Base-by-base conservation (phyloP, 495 filamentous ascomycete genomes). In the Penicillium subrubescens region DNA sequence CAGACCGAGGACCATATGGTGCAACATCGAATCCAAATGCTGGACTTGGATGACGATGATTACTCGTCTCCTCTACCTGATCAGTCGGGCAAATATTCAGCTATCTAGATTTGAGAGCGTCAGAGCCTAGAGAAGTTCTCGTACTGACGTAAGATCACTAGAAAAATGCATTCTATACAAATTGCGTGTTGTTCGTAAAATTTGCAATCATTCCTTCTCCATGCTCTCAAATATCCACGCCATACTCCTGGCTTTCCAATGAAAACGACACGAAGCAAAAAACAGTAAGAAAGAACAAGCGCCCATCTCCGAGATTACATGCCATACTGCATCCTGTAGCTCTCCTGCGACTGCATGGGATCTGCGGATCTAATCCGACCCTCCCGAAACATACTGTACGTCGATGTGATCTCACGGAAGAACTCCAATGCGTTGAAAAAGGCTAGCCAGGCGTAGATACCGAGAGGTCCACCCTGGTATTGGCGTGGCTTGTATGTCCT, bases 1-100 rank as follows among this genome's bases (percentile, higher is more conserved):
- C 84, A 86, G 77, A 83, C 87, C 1, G 77, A 86, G 61, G 85
- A 87, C 73, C 79, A 71, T 62, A 71, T 74, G 75, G 75, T 73
- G 64, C 56, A 61, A 17, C 72, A 71, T 31, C 71, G 73, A 21
- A 69, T 71, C 46, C 64, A 71, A 10, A 67, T 66, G 67, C 33
- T 73, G 60, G 64, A 74, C 51, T 35, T 72, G 46, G 64, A 70
- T 39, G 64, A 73, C 34, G 29, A 66, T 50, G 68, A 74, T 29
- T 67, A 73, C 23, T 66, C 64, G 39, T 31, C 62, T 35, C 66
- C 71, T 23, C 34, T 64, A 46, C 46, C 56, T 21, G 71, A 71
- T 50, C 60, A 67, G n/a, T 48, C 63, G 6, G 67, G 59, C 5
- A 73, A 73, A 29, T 66, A 73, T 37, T 60, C 68, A 27, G 71